Conservation (phyloP, 805 yeast species). For the Metschnikowia chrysomelidarum region DNA sequence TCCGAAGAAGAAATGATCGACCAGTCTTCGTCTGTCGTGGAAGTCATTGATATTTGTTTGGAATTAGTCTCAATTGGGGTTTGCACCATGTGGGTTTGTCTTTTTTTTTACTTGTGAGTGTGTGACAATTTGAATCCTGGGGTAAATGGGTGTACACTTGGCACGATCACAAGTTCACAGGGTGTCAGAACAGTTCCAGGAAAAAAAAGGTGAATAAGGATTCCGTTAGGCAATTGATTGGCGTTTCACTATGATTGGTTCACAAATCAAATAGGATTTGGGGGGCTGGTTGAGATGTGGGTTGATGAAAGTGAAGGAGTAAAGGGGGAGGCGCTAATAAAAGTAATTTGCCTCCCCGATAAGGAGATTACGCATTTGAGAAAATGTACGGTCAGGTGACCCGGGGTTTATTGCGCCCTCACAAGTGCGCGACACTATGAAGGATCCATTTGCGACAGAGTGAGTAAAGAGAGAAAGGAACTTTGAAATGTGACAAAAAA, state of each 20-base stretch:
- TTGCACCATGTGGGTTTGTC: neutral
- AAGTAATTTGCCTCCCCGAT: slow-evolving; percentile 7
- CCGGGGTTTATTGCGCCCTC: too few relatives aligned
- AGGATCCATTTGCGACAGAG: too few relatives aligned
- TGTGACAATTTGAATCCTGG: slow-evolving; percentile 1
- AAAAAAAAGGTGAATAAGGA: too few relatives aligned
- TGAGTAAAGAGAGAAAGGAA: too few relatives aligned
- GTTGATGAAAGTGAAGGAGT: neutral
- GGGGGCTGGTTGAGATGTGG: too few relatives aligned
- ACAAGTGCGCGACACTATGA: too few relatives aligned
- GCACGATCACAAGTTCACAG: slow-evolving; percentile 1
- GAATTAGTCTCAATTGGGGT: neutral
- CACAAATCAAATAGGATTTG: neutral
- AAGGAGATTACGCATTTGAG: slow-evolving; percentile 9
- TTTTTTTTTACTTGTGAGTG: too few relatives aligned
- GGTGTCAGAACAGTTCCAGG: too few relatives aligned
- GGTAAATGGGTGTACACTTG: slow-evolving; percentile 5
- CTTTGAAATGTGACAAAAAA: too few relatives aligned
- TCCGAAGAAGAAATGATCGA: slow-evolving; percentile 45
- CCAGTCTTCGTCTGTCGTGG: slow-evolving; percentile 41
- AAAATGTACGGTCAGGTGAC: slow-evolving; percentile 9
- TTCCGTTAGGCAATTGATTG: too few relatives aligned
- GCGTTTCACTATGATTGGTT: too few relatives aligned
- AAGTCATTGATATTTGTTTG: slow-evolving; percentile 1
- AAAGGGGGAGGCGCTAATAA: slow-evolving; percentile 7